phyloP scores from a whole-genome alignment of 1,284 basidiomycete species.

The Pulveroboletus sp. region DNA sequence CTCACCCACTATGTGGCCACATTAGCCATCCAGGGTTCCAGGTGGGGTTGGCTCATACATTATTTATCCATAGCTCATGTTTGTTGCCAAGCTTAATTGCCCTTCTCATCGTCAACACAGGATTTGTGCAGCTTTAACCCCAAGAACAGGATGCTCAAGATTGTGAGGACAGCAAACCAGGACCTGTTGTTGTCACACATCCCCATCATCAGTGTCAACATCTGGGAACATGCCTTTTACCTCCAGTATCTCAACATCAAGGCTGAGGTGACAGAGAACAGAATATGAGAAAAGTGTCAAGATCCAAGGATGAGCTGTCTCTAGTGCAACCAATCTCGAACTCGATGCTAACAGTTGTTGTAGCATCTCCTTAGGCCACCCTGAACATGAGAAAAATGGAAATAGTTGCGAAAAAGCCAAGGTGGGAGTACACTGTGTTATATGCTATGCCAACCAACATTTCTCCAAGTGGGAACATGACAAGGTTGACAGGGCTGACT shows the following conservation, averaged over 20 bases:
- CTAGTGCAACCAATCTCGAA: neutral
- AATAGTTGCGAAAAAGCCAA: neutral
- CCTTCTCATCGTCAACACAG: constrained; percentile 12
- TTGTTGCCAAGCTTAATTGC: too few species aligned
- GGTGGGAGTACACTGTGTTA: neutral
- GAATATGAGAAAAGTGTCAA: neutral
- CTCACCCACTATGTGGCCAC: constrained; percentile 65
- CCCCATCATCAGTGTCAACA: constrained; percentile 86
- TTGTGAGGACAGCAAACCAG: constrained; percentile 83
- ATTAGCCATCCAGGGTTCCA: constrained; percentile 83
- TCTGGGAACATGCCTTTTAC: constrained; percentile 80
- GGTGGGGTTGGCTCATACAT: constrained; percentile 91
- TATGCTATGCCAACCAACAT: neutral
- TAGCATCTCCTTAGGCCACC: constrained; percentile 5
- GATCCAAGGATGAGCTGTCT: neutral
- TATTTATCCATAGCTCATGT: too few species aligned
- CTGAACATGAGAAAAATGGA: too few species aligned
- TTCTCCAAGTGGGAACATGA: neutral
- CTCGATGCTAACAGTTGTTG: neutral
- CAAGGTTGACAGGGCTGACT: neutral
- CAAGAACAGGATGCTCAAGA: constrained; percentile 61
- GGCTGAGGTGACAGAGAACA: constrained; percentile 18
- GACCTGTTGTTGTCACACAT: constrained; percentile 77
- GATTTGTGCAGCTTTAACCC: constrained; percentile 46
- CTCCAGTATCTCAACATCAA: constrained; percentile 60